Percentiles rank a stretch among this genome's conserved stretches.
Evolutionary conservation across 345 rosid species (phyloP).

Genomic region (Rhodamnia argentea): DNA sequence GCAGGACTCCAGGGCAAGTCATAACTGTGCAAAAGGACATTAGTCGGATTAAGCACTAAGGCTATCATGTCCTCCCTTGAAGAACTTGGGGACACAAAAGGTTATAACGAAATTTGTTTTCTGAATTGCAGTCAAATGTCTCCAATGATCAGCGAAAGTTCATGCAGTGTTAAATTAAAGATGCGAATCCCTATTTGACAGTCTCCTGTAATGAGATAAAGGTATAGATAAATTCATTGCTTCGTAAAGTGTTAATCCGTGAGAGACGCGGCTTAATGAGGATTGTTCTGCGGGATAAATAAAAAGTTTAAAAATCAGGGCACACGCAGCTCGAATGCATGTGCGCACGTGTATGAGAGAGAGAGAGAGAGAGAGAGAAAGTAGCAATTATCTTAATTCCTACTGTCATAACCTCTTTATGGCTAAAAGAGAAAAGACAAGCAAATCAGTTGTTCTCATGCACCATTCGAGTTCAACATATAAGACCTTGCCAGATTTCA

Average conservation of each 20-base stretch:
- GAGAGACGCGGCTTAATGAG: background rate
- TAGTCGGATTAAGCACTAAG: background rate
- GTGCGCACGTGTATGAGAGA: background rate
- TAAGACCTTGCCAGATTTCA: background rate
- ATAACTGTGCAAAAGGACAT: constrained; percentile 29
- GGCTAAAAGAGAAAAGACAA: background rate
- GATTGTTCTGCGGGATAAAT: background rate
- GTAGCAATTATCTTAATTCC: background rate
- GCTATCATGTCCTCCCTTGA: background rate
- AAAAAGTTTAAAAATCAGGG: background rate
- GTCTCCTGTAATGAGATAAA: background rate
- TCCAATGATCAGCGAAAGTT: background rate
- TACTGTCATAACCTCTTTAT: background rate
- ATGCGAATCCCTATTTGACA: background rate
- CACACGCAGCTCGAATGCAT: too few species aligned
- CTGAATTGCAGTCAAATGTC: background rate
- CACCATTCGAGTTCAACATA: background rate
- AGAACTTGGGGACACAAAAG: background rate
- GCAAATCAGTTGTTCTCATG: background rate
- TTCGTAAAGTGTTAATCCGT: background rate
- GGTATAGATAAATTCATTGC: background rate
- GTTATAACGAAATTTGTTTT: background rate
- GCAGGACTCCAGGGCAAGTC: constrained; percentile 89
- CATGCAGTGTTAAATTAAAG: background rate
- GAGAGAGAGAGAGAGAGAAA: too few species aligned